These are phyloP conservation scores for Closterium sp. DNA, from an alignment of 139 green algal genomes.

Conservation along the genomic window DNA sequence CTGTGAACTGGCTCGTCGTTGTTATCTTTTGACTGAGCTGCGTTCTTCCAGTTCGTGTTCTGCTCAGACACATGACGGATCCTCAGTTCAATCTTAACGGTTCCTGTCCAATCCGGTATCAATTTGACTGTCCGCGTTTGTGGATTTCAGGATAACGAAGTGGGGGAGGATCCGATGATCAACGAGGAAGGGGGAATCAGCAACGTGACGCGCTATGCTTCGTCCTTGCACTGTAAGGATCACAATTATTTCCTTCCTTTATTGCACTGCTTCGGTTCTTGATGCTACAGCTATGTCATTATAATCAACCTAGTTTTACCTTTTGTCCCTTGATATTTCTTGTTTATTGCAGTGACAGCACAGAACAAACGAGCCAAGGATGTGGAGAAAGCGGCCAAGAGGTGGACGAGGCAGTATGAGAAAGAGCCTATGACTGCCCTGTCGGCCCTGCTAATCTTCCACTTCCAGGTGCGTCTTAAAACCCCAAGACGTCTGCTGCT, in stretches of 20 bases:
- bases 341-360: background rate
- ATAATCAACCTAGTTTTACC: no score
- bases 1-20: background rate
- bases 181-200: background rate
- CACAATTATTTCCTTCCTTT: no score
- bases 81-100: background rate
- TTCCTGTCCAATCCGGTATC: no score
- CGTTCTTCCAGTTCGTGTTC: background rate
- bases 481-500: background rate
- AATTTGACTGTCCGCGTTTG: background rate
- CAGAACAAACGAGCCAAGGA: background rate
- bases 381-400: background rate
- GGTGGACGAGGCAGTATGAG: background rate
- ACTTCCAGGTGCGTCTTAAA: slow-evolving; percentile 3
- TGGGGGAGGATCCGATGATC: background rate
- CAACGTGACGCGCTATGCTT: background rate
- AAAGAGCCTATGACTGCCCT: background rate
- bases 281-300: no score
- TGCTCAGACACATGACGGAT: background rate
- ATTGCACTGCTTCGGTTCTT: no score
- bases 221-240: background rate
- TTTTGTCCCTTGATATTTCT: background rate
- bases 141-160: background rate
- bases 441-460: slow-evolving; percentile 1
- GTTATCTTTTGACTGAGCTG: background rate